Base-by-base conservation (phyloP, 331 rosid species). In the Malus hybrid region DNA sequence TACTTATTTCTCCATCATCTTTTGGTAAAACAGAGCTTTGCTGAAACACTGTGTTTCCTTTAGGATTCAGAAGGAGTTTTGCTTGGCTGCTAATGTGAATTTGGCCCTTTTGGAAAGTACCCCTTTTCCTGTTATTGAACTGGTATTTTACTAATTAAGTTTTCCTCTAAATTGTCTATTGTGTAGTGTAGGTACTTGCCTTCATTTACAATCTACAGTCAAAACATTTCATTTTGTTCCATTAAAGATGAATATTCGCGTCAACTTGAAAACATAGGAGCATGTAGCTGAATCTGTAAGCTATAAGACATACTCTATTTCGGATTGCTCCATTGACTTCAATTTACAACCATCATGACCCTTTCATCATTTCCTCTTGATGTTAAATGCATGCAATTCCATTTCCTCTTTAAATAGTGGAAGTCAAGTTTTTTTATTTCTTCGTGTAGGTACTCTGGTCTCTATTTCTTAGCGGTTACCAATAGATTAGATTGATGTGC, bases 401-500 rank as follows among this genome's bases (percentile, higher is more conserved):
- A 57, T 62, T 61, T n/a, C 70, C 55, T 55, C 22, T 73, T 36
- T 63, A 70, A 32, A 64, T 36, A 60, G 74, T 60, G 74, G 79
- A 65, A 78, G 64, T 58, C 77, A 80, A 10, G 68, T 68, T 57
- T 36, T 36, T 82, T 74, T 39, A 52, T 82, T 79, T 20, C 80
- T 19, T 77, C 63, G 36, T 86, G 82, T 84, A 86, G 94, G 75
- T 52, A 52, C 71, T 66, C 68, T 53, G 68, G 28, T 61, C 69
- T 76, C 61, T 60, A 10, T 42, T 53, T 44, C 57, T 62, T 16
- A 60, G 44, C 5, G 44, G 58, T 57, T 71, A 42, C 81, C 63
- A 75, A 13, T 77, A 85, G 66, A 79, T 79, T 76, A 84, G 81
- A 87, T 91, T 90, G 84, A 90, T 91, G 93, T 77, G 85, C 88